phyloP scores from a whole-genome alignment of 2,329 filamentous ascomycete species.

The Truncatella angustata region DNA sequence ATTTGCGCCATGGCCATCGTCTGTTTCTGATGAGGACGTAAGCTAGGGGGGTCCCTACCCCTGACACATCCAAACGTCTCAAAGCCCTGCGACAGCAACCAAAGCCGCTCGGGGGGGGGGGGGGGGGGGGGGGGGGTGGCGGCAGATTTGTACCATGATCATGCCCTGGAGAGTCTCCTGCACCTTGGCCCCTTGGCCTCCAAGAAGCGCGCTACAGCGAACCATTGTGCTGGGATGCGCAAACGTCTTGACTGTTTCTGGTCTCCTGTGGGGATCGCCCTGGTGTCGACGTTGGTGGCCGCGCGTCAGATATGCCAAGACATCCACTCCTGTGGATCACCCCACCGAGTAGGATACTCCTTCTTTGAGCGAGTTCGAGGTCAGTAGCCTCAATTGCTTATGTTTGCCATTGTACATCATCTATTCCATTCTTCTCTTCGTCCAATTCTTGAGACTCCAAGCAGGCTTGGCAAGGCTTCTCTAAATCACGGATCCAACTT shows the following conservation, averaged over 20 bases:
- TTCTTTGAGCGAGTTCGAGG: no score
- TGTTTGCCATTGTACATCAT: background rate
- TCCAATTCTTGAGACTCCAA: slow-evolving; percentile 7
- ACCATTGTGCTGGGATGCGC: slow-evolving; percentile 6
- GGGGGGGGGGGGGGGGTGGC: background rate
- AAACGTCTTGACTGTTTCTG: slow-evolving; percentile 7
- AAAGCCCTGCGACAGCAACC: background rate
- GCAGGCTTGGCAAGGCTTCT: slow-evolving; percentile 4
- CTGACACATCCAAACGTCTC: slow-evolving; percentile 12
- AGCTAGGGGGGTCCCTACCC: background rate
- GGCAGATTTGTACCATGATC: background rate
- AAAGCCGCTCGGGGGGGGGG: background rate
- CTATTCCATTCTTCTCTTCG: background rate
- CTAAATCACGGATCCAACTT: background rate
- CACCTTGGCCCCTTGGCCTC: background rate
- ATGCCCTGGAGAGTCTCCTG: background rate
- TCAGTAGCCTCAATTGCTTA: background rate
- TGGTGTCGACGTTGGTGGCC: slow-evolving; percentile 9
- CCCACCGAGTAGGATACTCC: background rate
- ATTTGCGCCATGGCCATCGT: background rate
- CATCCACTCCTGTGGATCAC: slow-evolving; percentile 1
- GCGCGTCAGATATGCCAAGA: slow-evolving; percentile 10
- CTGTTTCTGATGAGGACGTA: background rate
- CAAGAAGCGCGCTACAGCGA: background rate
- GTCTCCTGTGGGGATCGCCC: slow-evolving; percentile 1